A percentile compares a stretch with the other conserved stretches of the same genome.
Conservation (phyloP, 1,284 basidiomycete genomes). For the Puccinia hordei region DNA sequence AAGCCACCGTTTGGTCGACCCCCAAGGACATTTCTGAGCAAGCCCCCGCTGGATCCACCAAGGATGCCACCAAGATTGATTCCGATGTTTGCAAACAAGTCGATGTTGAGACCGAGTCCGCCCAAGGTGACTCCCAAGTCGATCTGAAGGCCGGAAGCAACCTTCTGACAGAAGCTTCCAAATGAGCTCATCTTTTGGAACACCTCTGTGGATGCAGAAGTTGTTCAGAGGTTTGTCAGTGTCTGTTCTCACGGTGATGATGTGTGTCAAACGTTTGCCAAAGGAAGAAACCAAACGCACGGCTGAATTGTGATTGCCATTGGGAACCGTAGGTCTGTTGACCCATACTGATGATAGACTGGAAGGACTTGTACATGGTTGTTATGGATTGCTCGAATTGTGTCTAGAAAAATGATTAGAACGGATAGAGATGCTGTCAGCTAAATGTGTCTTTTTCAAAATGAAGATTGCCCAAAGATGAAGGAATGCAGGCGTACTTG, state of each 20-base stretch:
- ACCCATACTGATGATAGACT: background rate
- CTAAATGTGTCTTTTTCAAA: background rate
- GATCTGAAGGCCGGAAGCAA: background rate
- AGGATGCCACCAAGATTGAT: background rate
- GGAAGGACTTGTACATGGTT: constrained; percentile 1
- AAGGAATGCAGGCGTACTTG: background rate
- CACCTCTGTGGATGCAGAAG: background rate
- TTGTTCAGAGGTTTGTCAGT: background rate
- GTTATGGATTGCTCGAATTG: constrained; percentile 12
- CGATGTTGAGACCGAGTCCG: background rate
- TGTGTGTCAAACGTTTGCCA: background rate
- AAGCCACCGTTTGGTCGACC: no score
- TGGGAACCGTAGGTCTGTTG: background rate
- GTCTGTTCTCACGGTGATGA: background rate
- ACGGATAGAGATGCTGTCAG: background rate
- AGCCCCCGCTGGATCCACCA: background rate
- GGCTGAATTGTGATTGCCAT: background rate
- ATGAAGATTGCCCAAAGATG: background rate
- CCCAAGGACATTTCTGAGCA: background rate
- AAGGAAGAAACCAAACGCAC: background rate
- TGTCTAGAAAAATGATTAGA: background rate
- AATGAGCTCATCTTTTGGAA: constrained; percentile 17
- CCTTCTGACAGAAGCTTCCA: constrained; percentile 16
- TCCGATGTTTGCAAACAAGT: constrained; percentile 2
- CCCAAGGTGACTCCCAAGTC: background rate